A percentile compares a stretch with the other conserved stretches of the same genome.
Evolutionary conservation across 768 basidiomycete genomes (phyloP).

Genomic region (Suillus luteus): DNA sequence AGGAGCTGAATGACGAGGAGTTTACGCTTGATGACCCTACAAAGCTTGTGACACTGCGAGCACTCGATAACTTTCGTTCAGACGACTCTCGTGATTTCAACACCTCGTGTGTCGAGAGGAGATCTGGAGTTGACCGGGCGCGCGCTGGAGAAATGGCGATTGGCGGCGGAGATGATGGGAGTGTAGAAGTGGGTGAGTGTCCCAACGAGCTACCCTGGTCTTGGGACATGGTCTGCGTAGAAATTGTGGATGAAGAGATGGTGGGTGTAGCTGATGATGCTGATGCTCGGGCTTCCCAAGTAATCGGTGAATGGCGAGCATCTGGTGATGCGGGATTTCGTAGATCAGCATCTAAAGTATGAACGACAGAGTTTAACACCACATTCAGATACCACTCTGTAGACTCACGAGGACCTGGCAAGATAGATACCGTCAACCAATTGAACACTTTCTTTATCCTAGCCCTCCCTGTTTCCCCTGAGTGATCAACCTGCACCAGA

Average conservation of each 20-base stretch:
- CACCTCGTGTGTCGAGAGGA: slow-evolving; percentile 46
- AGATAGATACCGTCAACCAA: slow-evolving; percentile 69
- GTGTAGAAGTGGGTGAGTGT: slow-evolving; percentile 36
- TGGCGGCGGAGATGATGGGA: slow-evolving; percentile 40
- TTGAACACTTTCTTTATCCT: slow-evolving; percentile 77
- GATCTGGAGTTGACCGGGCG: slow-evolving; percentile 57
- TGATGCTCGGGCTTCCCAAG: slow-evolving; percentile 55
- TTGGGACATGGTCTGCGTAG: slow-evolving; percentile 35
- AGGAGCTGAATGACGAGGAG: slow-evolving; percentile 19
- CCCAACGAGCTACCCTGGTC: slow-evolving; percentile 28
- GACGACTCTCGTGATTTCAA: slow-evolving; percentile 28
- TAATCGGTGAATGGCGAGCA: slow-evolving; percentile 48
- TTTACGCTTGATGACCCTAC: slow-evolving; percentile 23
- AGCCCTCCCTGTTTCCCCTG: slow-evolving; percentile 56
- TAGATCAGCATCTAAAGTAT: slow-evolving; percentile 43
- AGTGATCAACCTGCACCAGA: slow-evolving; percentile 70
- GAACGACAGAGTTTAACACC: slow-evolving; percentile 20
- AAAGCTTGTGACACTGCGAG: slow-evolving; percentile 31
- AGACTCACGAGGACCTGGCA: slow-evolving; percentile 45
- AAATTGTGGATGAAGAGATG: slow-evolving; percentile 42
- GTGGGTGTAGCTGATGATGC: slow-evolving; percentile 56
- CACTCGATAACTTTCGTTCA: slow-evolving; percentile 34
- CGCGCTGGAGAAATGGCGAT: slow-evolving; percentile 51
- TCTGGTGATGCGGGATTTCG: slow-evolving; percentile 78
- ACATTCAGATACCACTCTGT: not conserved